These are phyloP conservation scores for Cenchrus purpureus DNA, from an alignment of 176 grass and related monocot genomes.

Conservation along the genomic window DNA sequence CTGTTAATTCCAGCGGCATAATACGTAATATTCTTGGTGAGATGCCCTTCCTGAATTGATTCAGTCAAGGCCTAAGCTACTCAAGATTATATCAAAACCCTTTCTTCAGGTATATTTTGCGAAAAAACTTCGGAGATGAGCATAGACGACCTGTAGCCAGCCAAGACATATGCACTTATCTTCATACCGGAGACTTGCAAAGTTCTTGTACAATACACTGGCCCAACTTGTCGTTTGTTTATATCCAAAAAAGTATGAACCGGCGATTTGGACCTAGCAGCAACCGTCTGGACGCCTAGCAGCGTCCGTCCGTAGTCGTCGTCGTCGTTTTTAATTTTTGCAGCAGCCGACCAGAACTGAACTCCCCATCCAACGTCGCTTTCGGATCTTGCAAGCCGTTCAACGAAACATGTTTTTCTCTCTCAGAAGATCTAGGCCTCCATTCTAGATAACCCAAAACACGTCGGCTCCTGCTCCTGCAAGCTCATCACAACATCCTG, in stretches of 20 bases:
- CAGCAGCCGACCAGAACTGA: not conserved
- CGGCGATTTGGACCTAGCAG: not conserved
- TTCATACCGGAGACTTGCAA: not conserved
- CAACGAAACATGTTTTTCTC: not conserved
- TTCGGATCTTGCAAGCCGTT: not conserved
- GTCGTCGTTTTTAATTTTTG: not conserved
- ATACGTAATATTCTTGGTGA: not conserved
- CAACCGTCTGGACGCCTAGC: constrained; percentile 2
- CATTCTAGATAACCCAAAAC: constrained; percentile 5
- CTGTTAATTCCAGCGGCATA: not conserved
- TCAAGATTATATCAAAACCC: too few species aligned
- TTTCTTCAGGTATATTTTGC: too few species aligned
- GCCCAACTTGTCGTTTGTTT: not conserved
- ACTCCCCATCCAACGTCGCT: constrained; percentile 3
- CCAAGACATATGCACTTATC: not conserved
- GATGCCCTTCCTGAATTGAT: not conserved
- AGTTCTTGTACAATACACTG: not conserved
- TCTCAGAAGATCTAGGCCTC: not conserved
- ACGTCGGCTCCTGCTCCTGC: not conserved
- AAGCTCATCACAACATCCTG: not conserved
- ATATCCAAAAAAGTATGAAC: not conserved
- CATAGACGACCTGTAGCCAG: not conserved
- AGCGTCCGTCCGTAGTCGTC: not conserved
- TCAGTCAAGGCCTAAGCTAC: not conserved
- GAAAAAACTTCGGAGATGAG: not conserved